These are phyloP conservation scores for Ambrosia hybrid DNA, from an alignment of 140 eudicot genomes.

Conservation along the genomic window DNA sequence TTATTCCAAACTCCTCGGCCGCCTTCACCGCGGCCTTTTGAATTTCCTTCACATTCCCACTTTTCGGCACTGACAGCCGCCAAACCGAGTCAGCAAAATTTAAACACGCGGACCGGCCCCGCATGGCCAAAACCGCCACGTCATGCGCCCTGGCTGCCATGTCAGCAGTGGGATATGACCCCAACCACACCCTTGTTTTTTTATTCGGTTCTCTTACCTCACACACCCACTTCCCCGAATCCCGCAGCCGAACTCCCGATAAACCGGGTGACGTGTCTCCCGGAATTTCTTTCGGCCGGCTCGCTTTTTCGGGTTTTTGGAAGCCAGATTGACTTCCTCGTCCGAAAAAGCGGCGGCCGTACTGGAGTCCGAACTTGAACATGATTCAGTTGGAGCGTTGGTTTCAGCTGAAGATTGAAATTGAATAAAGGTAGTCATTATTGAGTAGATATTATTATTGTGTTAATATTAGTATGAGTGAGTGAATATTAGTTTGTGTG, in stretches of 20 bases:
- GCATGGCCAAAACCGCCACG: conserved; percentile 67
- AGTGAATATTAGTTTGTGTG: background rate
- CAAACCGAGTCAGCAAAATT: conserved; percentile 78
- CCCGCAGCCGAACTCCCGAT: conserved; percentile 57
- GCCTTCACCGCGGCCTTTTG: conserved; percentile 72
- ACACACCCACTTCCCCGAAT: conserved; percentile 77
- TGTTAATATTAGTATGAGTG: background rate
- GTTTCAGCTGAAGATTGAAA: conserved; percentile 11
- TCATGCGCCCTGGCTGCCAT: conserved; percentile 90
- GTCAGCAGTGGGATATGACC: conserved; percentile 62
- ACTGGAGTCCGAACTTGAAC: conserved; percentile 28
- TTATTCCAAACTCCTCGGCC: conserved; percentile 51
- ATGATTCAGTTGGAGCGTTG: conserved; percentile 22
- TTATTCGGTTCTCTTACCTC: conserved; percentile 74
- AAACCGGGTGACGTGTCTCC: conserved; percentile 78
- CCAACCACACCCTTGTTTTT: conserved; percentile 65
- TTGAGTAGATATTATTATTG: background rate
- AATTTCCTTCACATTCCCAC: conserved; percentile 56
- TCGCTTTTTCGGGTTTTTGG: conserved; percentile 60
- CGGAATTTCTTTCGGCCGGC: conserved; percentile 72
- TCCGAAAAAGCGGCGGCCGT: conserved; percentile 21
- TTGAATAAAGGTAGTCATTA: conserved; percentile 27
- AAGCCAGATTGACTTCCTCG: conserved; percentile 49
- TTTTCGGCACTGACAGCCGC: conserved; percentile 62
- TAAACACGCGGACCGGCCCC: conserved; percentile 65